A percentile compares a stretch with the other conserved stretches of the same genome.
These are phyloP conservation scores for Gynochthodes officinalis DNA, from an alignment of 257 asterid genomes.

Conservation along the genomic window DNA sequence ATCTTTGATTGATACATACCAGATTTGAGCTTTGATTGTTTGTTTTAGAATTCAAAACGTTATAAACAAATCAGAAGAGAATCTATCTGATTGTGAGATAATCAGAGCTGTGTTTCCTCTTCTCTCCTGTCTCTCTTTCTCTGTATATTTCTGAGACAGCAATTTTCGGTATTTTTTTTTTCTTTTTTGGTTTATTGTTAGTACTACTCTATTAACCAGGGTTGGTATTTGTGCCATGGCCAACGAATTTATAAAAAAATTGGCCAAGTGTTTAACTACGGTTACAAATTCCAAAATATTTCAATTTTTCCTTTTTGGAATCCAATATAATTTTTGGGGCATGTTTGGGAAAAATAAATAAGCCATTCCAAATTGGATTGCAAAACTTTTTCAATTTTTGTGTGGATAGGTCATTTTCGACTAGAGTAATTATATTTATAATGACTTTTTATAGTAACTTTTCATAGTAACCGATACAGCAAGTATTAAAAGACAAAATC, in stretches of 20 bases:
- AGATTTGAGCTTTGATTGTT: slow-evolving; percentile 44
- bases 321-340: too few relatives aligned
- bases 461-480: too few relatives aligned
- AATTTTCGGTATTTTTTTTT: neutral
- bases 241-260: slow-evolving; percentile 1
- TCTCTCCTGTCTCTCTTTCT: slow-evolving; percentile 15
- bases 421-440: too few relatives aligned
- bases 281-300: slow-evolving; percentile 11
- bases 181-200: neutral
- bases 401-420: too few relatives aligned
- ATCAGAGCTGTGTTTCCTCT: slow-evolving; percentile 37
- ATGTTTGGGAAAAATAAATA: too few relatives aligned
- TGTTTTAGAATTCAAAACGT: slow-evolving; percentile 42
- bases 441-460: too few relatives aligned
- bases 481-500: too few relatives aligned
- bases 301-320: too few relatives aligned
- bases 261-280: slow-evolving; percentile 7
- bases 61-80: slow-evolving; percentile 50
- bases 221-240: slow-evolving; percentile 1
- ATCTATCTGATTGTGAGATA: slow-evolving; percentile 51
- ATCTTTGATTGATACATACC: slow-evolving; percentile 58
- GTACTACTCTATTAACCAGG: slow-evolving; percentile 4
- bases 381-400: too few relatives aligned
- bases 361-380: too few relatives aligned
- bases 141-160: slow-evolving; percentile 26